Percentiles rank a stretch among this genome's conserved stretches.
Conservation (phyloP, 495 filamentous ascomycete genomes). For the Aspergillus bertholletiae region DNA sequence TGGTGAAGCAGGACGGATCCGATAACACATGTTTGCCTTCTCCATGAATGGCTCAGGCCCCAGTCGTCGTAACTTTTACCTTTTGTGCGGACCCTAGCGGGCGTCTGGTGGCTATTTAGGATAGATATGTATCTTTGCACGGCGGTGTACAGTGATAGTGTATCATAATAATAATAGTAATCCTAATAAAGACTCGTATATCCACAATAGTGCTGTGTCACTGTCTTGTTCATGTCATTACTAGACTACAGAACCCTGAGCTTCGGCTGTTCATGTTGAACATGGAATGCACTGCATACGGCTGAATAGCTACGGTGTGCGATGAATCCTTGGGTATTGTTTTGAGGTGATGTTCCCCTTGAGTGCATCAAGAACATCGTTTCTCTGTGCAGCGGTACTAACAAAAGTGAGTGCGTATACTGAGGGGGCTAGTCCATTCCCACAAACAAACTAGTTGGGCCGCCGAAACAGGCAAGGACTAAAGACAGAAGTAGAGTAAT, state of each 20-base stretch:
- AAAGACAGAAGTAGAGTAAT: slow-evolving; percentile 7
- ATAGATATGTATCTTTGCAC: background rate
- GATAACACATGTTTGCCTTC: background rate
- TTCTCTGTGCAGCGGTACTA: too few species aligned
- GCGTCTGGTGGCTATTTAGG: background rate
- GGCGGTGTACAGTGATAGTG: background rate
- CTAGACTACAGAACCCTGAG: background rate
- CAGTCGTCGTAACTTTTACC: too few species aligned
- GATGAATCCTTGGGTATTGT: too few species aligned
- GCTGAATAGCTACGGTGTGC: too few species aligned
- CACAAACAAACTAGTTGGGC: too few species aligned
- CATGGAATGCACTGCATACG: too few species aligned
- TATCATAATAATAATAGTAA: background rate
- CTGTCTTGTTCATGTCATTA: background rate
- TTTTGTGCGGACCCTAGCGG: background rate
- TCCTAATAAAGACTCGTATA: background rate
- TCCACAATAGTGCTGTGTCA: background rate
- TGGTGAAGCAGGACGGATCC: slow-evolving; percentile 17
- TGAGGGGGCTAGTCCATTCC: too few species aligned
- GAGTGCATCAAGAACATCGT: too few species aligned
- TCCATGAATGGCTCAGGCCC: background rate
- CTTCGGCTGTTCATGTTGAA: background rate
- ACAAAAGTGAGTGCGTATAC: too few species aligned
- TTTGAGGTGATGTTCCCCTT: too few species aligned
- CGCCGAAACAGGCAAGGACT: too few species aligned